A percentile compares a stretch with the other conserved stretches of the same genome.
These are phyloP conservation scores for Hypoxylon sp. DNA, from an alignment of 2,329 filamentous ascomycete species.

Conservation along the genomic window DNA sequence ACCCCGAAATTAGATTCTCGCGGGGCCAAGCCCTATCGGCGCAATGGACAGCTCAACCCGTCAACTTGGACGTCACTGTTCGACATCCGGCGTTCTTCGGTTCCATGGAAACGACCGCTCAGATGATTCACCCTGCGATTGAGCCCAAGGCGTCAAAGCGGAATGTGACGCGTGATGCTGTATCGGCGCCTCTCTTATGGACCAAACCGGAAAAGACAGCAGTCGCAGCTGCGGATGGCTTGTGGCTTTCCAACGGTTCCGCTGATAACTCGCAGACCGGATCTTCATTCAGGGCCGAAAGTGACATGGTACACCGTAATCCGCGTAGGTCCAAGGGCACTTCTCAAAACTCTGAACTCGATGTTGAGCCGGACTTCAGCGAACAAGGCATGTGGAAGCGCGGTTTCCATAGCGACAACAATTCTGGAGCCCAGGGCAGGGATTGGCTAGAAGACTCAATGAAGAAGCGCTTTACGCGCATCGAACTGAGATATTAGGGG, in stretches of 20 bases:
- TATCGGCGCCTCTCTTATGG: constrained; percentile 40
- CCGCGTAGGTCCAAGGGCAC: constrained; percentile 16
- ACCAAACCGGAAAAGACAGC: constrained; percentile 20
- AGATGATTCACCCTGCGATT: constrained; percentile 52
- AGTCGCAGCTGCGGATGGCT: background rate
- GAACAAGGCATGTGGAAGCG: constrained; percentile 50
- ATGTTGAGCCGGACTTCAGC: constrained; percentile 32
- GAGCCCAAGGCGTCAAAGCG: constrained; percentile 34
- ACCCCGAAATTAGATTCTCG: constrained; percentile 46
- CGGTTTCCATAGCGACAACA: background rate
- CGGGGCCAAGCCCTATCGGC: constrained; percentile 43
- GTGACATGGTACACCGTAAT: constrained; percentile 4
- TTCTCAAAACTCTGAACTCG: constrained; percentile 15
- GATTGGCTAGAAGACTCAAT: constrained; percentile 50
- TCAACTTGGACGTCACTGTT: constrained; percentile 49
- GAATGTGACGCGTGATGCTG: background rate
- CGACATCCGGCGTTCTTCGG: constrained; percentile 55
- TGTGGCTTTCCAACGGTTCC: constrained; percentile 35
- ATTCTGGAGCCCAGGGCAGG: constrained; percentile 28
- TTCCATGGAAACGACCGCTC: constrained; percentile 44
- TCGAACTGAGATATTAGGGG: constrained; percentile 49
- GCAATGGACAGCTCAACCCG: constrained; percentile 45
- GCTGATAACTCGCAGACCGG: background rate
- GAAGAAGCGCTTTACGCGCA: constrained; percentile 48
- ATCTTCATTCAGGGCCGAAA: constrained; percentile 3